Evolutionary conservation across 73 alveolate species (phyloP).

Genomic region (Tetrahymena borealis): DNA sequence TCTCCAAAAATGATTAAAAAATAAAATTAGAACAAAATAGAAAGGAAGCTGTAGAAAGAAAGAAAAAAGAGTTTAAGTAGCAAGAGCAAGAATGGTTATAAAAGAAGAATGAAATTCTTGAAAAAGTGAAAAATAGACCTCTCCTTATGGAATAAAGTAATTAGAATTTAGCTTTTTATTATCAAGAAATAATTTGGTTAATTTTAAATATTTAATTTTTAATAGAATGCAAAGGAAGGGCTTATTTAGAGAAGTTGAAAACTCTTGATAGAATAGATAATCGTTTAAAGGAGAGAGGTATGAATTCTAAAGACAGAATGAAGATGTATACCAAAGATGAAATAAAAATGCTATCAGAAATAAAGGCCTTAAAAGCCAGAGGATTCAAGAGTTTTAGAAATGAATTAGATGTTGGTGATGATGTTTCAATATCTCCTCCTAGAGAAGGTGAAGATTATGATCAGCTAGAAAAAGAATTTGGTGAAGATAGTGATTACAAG

Average conservation of each 20-base stretch:
- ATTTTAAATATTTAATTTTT: neutral
- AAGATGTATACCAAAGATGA: conserved; percentile 28
- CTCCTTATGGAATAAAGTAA: conserved; percentile 64
- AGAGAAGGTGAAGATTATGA: neutral
- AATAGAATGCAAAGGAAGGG: conserved; percentile 37
- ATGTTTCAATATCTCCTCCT: neutral
- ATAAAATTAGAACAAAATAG: conserved; percentile 47
- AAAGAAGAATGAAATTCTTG: conserved; percentile 38
- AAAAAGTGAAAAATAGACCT: conserved; percentile 67
- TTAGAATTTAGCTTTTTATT: neutral
- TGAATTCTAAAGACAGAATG: neutral
- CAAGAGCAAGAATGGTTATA: conserved; percentile 39
- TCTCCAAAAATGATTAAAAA: conserved; percentile 20
- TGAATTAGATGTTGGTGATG: neutral
- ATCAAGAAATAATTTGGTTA: neutral
- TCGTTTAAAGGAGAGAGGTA: conserved; percentile 12
- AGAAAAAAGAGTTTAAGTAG: conserved; percentile 40
- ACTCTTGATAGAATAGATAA: conserved; percentile 12
- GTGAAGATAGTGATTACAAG: neutral
- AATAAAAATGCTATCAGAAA: conserved; percentile 15
- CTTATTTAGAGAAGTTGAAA: conserved; percentile 30
- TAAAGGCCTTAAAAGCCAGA: neutral
- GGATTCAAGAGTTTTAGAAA: neutral
- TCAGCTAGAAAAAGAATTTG: neutral
- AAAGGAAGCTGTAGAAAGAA: conserved; percentile 25